Evolutionary conservation across 192 early-diverging fungal species (phyloP), one percentile per base, ranked within the genome.

Genomic region (Backusella circina): DNA sequence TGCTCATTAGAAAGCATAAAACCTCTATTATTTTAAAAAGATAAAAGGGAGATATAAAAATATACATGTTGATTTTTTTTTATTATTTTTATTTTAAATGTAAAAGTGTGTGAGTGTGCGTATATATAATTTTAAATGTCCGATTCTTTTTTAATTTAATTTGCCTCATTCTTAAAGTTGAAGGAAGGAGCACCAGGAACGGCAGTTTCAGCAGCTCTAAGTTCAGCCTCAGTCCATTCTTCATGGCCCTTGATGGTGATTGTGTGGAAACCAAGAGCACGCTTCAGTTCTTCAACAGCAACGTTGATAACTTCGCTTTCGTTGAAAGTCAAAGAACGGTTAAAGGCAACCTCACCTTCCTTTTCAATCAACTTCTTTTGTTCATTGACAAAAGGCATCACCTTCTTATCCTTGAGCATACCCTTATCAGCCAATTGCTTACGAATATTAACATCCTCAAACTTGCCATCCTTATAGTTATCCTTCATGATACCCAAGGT

Each of bases 351-450:
- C 5, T 85, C 70, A 6, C 97, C 96, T 3, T 82, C 71, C 26
- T 77, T 82, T 37, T 87, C 88, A 15, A 97, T 91, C 51, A 85
- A 87, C 83, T 95, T 96, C 91, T 83, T 83, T 71, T 79, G 77
- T 51, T 92, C 89, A 66, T 96, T 90, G 65, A 96, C 88, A 85
- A 99, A 99, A 18, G 96, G 95, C 96, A 98, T 98, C n/a, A 88
- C 92, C 82, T 92, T 91, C 86, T 98, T 98, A 86, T 99, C 93
- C 86, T 96, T 97, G 78, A 93, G 85, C 80, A 98, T 75, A 39
- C 93, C 96, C 70, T 80, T 84, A 33, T 83, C 75, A 67, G 81
- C 86, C 77, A 98, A 85, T 23, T 86, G 73, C 7, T 84, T 90
- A 61, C 92, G 85, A 61, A 93, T 83, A 79, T 92, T 91, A 76